A percentile compares a stretch with the other conserved stretches of the same genome.
Conservation (phyloP, 208 protist species). For the Angomonas desouzai region DNA sequence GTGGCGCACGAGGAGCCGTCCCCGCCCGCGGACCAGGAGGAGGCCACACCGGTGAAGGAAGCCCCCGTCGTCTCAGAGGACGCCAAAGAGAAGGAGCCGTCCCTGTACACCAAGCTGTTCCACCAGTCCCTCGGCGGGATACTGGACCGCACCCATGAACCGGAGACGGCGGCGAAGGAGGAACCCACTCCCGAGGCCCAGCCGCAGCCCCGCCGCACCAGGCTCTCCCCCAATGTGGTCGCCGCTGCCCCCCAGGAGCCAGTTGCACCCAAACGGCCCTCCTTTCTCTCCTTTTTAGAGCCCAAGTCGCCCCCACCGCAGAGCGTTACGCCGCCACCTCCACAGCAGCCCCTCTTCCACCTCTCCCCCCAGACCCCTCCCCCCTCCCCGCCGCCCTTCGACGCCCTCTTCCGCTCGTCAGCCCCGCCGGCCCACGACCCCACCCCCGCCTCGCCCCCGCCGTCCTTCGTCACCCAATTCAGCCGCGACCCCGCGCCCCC, state of each 20-base stretch:
- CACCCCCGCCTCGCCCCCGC: neutral
- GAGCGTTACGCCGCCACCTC: neutral
- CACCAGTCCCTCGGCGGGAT: constrained; percentile 29
- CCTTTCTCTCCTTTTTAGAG: constrained; percentile 1
- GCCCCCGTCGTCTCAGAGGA: too few relatives aligned
- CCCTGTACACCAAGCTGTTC: constrained; percentile 73
- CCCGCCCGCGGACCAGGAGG: neutral
- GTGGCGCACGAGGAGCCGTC: neutral
- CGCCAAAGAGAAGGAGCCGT: constrained; percentile 17
- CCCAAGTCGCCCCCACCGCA: neutral
- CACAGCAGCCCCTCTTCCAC: neutral
- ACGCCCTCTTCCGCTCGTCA: neutral
- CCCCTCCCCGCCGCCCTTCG: neutral
- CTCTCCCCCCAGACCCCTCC: neutral
- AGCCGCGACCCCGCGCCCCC: neutral
- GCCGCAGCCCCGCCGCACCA: constrained; percentile 34
- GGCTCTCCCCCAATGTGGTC: constrained; percentile 15
- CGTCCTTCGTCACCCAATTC: neutral
- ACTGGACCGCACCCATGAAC: neutral
- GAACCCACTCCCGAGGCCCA: neutral
- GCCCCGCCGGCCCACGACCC: neutral
- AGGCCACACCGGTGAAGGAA: neutral
- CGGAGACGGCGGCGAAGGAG: constrained; percentile 6
- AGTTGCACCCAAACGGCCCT: neutral
- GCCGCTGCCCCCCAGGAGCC: constrained; percentile 8